Evolutionary conservation across 768 basidiomycete species (phyloP), one percentile per base, ranked within the genome.

Genomic region (Agrocybe praecox): DNA sequence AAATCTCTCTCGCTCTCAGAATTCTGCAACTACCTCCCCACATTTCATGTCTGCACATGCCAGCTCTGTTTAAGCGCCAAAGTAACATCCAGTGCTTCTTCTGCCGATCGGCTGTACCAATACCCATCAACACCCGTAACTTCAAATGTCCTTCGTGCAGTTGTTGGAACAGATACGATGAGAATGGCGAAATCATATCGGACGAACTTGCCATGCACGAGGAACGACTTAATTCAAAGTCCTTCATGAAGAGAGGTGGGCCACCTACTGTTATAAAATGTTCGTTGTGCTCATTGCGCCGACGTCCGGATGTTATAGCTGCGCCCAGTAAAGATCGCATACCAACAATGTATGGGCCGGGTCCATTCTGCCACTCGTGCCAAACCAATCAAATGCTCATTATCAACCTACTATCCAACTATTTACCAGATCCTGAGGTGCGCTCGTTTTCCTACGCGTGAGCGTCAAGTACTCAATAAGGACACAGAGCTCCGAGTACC

Each of bases 331-430:
- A 83, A 65, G 84, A 90, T 67, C 81, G 84, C 21, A 72, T 94
- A 22, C 90, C 87, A 1, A 81, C 84, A 19, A 68, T 77, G 53
- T 89, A 88, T 53, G 75, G 81, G 43, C 78, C 76, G 23, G 77
- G 82, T 1, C 81, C 84, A 8, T 96, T 96, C 74, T 98, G 95
- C 72, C 87, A 89, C 63, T 85, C 84, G 7, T 97, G 96, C 69
- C 87, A 89, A 63, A 91, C 92, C n/a, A 98, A 98, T 71, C 95
- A 97, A 66, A 88, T 86, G 76, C 81, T 98, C 36, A 76, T 94
- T 52, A 76, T 91, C 58, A 92, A 94, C 70, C 82, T 98, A 53
- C 75, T 98, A 29, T 90, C 94, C 15, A 94, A 90, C 64, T 98
- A 96, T 70, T 81, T 96, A 0, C 94, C 94, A 10, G 74, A 84